A percentile compares a stretch with the other conserved stretches of the same genome.
Conservation (phyloP, 495 filamentous ascomycete genomes). For the Parathielavia appendiculata region DNA sequence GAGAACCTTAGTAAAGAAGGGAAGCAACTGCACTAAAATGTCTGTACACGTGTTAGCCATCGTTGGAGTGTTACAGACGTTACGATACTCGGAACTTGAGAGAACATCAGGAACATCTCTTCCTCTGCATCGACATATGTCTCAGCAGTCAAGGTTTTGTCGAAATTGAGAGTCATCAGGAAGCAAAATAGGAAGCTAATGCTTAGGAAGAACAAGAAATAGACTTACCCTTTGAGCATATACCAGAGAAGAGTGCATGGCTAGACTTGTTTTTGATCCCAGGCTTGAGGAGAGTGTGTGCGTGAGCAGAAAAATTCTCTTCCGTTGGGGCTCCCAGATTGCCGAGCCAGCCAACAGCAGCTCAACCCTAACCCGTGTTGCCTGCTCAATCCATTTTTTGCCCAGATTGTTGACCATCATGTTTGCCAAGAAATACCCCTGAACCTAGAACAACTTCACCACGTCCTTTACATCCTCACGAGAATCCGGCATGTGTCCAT, state of each 20-base stretch:
- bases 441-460: background rate
- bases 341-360: background rate
- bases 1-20: no score
- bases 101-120: slow-evolving; percentile 15
- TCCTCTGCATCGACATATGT: slow-evolving; percentile 23
- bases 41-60: background rate
- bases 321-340: no score
- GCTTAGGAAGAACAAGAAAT: background rate
- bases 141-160: slow-evolving; percentile 39
- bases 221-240: background rate
- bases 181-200: slow-evolving; percentile 1
- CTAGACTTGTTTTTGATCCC: background rate
- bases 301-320: background rate
- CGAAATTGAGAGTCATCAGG: slow-evolving; percentile 27
- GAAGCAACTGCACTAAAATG: no score
- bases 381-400: background rate
- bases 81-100: background rate
- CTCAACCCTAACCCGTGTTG: slow-evolving; percentile 6
- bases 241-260: background rate
- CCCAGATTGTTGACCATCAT: background rate
- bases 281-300: no score
- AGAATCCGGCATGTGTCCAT: no score
- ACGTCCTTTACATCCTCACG: no score
- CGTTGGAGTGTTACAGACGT: no score
- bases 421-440: background rate